Conservation (phyloP, 495 filamentous ascomycete species). For the Annulohypoxylon nitens region DNA sequence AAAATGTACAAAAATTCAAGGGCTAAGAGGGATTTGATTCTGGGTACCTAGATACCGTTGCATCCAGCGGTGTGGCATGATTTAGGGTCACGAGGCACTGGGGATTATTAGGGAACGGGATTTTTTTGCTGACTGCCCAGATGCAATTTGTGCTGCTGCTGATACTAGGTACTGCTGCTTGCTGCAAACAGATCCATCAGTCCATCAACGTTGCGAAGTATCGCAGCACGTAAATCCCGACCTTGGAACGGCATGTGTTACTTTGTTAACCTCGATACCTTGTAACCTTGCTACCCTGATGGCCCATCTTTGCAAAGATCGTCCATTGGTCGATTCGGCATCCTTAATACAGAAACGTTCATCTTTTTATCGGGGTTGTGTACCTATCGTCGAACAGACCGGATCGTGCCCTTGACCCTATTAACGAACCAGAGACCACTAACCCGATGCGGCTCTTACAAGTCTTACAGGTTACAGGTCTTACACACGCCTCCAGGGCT, state of each 20-base stretch:
- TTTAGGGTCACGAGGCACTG: conserved; percentile 48
- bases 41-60: conserved; percentile 51
- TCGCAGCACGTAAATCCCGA: conserved; percentile 19
- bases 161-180: no score
- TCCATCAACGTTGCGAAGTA: conserved; percentile 5
- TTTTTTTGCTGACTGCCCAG: conserved; percentile 38
- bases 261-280: background rate
- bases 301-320: conserved; percentile 16
- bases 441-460: conserved; percentile 25
- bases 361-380: conserved; percentile 29
- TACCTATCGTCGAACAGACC: conserved; percentile 20
- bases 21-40: conserved; percentile 32
- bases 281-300: conserved; percentile 25
- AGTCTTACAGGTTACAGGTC: background rate
- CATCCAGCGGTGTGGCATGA: conserved; percentile 49
- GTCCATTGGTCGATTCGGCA: conserved; percentile 16
- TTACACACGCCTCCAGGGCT: background rate
- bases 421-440: conserved; percentile 10
- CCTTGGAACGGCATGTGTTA: background rate
- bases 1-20: conserved; percentile 16
- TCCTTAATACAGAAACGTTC: conserved; percentile 3
- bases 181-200: conserved; percentile 19
- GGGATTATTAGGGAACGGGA: conserved; percentile 38
- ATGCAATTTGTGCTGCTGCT: conserved; percentile 21
- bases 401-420: conserved; percentile 2